phyloP scores from a whole-genome alignment of 2,329 filamentous ascomycete genomes.

The Fusarium nelsonii region DNA sequence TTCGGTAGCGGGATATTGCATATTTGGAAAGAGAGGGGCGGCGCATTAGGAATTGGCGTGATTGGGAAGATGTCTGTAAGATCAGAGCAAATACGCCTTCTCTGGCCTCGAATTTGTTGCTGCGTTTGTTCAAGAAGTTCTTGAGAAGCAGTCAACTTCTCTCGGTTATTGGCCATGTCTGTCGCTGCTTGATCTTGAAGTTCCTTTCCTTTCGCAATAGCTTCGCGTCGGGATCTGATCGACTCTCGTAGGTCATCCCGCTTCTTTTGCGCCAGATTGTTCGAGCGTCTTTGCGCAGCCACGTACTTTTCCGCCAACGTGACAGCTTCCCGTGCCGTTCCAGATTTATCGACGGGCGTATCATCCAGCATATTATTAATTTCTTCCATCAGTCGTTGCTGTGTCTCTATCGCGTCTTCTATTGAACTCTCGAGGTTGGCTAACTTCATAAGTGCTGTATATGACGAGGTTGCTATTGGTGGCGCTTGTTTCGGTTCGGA shows the following conservation, averaged over 20 bases:
- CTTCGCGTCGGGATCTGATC: conserved; percentile 72
- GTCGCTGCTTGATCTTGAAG: conserved; percentile 69
- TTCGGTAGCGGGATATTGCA: conserved; percentile 84
- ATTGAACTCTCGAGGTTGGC: conserved; percentile 91
- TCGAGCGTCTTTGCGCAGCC: conserved; percentile 71
- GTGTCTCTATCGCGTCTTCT: conserved; percentile 85
- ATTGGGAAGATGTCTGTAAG: conserved; percentile 85
- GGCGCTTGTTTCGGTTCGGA: conserved; percentile 66
- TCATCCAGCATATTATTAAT: conserved; percentile 72
- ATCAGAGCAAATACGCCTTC: conserved; percentile 88
- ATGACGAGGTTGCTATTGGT: conserved; percentile 76
- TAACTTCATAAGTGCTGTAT: conserved; percentile 88
- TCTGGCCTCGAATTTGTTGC: conserved; percentile 83
- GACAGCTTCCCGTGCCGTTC: conserved; percentile 63
- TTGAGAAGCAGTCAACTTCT: conserved; percentile 69
- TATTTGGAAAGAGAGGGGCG: conserved; percentile 85
- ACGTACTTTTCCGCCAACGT: conserved; percentile 67
- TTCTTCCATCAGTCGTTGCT: conserved; percentile 79
- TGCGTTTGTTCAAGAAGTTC: conserved; percentile 67
- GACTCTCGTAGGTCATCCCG: conserved; percentile 77
- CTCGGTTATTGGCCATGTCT: conserved; percentile 71
- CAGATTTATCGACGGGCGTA: conserved; percentile 58
- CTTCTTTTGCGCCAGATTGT: conserved; percentile 71
- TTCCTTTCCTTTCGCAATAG: conserved; percentile 74
- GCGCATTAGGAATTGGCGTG: conserved; percentile 66